Evolutionary conservation across 345 rosid genomes (phyloP), one percentile per base, ranked within the genome.

Genomic region (Eucalyptus sp.): DNA sequence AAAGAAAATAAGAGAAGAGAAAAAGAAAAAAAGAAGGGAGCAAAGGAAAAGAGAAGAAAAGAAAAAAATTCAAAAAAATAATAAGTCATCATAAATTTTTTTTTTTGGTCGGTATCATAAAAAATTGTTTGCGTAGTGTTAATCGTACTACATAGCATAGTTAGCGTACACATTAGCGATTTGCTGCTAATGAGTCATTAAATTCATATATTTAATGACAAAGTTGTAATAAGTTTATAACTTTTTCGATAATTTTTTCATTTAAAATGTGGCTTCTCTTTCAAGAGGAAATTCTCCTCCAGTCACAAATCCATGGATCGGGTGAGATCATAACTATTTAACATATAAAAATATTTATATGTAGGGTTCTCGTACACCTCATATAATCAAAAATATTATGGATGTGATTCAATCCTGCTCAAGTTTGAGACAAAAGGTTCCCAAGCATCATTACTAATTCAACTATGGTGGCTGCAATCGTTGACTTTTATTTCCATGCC

Each of bases 201-300:
- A 52, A 52, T 0, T 52, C 0, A 52, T 0, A 52, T 52, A 52
- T 52, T 24, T 2, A 2, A 8, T 52, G 0, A 52, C 24, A 52
- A 52, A 52, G 3, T 52, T 52, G 4, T 0, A 52, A 18, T 52
- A 52, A 20, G 58, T 8, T 52, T 52, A 52, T 18, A 52, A 52
- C 2, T 7, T 18, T 52, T 52, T 52, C 7, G 24, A 52, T 52
- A 52, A 1, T 52, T 52, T 16, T 52, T 52, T 52, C 43, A 66
- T 33, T 33, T 37, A 33, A n/a, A n/a, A n/a, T 8, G 76, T 1
- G 1, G 15, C 76, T 68, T 68, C 44, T 68, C 24, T 33, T 68
- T 31, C 1, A 68, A 68, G 24, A 17, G 12, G 24, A 68, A 17
- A 16, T 17, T 68, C 24, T 16, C 2, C 0, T 68, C 11, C 1